phyloP scores from a whole-genome alignment of 2,329 filamentous ascomycete species.

The Apiospora arundinis region DNA sequence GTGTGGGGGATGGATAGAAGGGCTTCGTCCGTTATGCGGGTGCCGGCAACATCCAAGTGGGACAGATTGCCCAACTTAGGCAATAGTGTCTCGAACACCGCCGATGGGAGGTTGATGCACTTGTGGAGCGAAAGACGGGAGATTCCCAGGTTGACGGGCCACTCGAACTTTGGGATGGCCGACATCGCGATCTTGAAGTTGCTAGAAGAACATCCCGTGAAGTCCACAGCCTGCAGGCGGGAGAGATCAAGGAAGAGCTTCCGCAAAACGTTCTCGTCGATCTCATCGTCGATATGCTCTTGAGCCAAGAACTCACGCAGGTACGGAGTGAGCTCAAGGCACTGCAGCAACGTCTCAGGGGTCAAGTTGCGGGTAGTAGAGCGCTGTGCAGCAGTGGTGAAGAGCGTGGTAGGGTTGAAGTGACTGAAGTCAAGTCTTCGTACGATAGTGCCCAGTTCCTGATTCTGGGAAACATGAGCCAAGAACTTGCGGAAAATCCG shows the following conservation, averaged over 20 bases:
- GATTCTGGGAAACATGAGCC: conserved; percentile 69
- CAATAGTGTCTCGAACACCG: conserved; percentile 72
- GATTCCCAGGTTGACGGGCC: conserved; percentile 63
- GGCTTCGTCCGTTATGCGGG: conserved; percentile 75
- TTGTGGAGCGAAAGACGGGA: conserved; percentile 78
- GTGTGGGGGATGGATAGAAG: conserved; percentile 73
- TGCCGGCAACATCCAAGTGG: conserved; percentile 81
- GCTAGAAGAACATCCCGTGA: conserved; percentile 76
- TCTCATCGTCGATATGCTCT: conserved; percentile 80
- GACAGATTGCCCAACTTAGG: conserved; percentile 74
- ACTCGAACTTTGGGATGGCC: conserved; percentile 55
- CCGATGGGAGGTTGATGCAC: conserved; percentile 72
- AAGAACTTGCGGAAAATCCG: conserved; percentile 84
- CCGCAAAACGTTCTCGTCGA: conserved; percentile 69
- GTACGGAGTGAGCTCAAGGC: conserved; percentile 73
- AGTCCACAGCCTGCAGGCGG: conserved; percentile 71
- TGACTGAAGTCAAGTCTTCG: conserved; percentile 84
- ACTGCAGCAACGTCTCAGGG: conserved; percentile 72
- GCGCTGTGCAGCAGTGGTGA: conserved; percentile 77
- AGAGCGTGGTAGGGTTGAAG: conserved; percentile 81
- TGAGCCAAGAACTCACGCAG: conserved; percentile 80
- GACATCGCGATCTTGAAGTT: conserved; percentile 71
- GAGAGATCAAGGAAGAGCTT: conserved; percentile 75
- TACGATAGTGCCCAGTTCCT: conserved; percentile 75
- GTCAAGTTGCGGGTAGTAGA: conserved; percentile 79